These are phyloP conservation scores for Hypoxylon fuscum DNA, from an alignment of 495 filamentous ascomycete genomes.

Conservation along the genomic window DNA sequence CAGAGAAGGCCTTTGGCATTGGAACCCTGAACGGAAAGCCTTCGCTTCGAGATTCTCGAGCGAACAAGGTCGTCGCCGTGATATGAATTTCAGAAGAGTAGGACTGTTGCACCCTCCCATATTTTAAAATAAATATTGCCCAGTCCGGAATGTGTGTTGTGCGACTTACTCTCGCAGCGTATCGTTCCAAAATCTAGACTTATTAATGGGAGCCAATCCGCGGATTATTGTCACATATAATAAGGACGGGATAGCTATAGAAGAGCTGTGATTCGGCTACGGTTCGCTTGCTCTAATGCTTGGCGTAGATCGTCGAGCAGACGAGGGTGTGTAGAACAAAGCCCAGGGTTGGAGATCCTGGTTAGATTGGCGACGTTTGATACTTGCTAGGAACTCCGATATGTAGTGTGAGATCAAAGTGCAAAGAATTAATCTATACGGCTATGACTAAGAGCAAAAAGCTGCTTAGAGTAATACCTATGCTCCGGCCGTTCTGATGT, in stretches of 20 bases:
- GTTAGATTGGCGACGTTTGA: slow-evolving; percentile 21
- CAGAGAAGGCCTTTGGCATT: slow-evolving; percentile 10
- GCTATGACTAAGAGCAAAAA: neutral
- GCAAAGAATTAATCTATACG: slow-evolving; percentile 3
- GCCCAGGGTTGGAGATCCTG: slow-evolving; percentile 23
- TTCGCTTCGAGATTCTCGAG: slow-evolving; percentile 21
- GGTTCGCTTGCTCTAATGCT: slow-evolving; percentile 25
- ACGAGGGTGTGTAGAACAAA: slow-evolving; percentile 32
- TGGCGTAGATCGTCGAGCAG: slow-evolving; percentile 34
- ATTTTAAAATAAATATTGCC: slow-evolving; percentile 10
- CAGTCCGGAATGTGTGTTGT: slow-evolving; percentile 32
- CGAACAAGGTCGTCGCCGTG: neutral
- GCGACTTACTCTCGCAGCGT: slow-evolving; percentile 22
- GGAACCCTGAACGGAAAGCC: slow-evolving; percentile 17
- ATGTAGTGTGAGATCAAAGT: slow-evolving; percentile 27
- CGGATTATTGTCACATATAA: slow-evolving; percentile 19
- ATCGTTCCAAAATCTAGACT: slow-evolving; percentile 24
- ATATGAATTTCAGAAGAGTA: slow-evolving; percentile 2
- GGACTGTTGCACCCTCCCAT: slow-evolving; percentile 6
- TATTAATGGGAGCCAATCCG: slow-evolving; percentile 21
- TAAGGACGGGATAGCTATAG: slow-evolving; percentile 27
- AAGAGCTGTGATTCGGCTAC: slow-evolving; percentile 32
- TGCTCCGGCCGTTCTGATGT: neutral
- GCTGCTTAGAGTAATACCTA: slow-evolving; percentile 1
- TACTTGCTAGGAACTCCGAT: slow-evolving; percentile 1